These are phyloP conservation scores for Ogataea nitratoaversa DNA, from an alignment of 805 yeast species.

Conservation along the genomic window DNA sequence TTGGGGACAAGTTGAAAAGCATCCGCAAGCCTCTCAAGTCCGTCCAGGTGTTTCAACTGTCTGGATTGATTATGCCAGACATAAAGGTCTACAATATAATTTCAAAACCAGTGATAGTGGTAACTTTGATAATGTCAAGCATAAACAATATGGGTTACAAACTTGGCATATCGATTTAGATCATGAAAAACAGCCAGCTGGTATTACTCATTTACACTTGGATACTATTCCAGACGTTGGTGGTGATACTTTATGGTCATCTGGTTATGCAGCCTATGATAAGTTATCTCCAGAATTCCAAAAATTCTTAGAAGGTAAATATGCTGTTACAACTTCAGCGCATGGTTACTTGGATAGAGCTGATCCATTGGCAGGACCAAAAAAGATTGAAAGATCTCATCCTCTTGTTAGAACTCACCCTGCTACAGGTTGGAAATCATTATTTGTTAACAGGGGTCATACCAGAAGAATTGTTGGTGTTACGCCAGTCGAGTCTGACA, in stretches of 20 bases:
- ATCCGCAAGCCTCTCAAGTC: slow-evolving; percentile 33
- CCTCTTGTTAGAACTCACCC: slow-evolving; percentile 64
- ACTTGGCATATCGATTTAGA: slow-evolving; percentile 53
- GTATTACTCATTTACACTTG: slow-evolving; percentile 49
- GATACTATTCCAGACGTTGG: slow-evolving; percentile 48
- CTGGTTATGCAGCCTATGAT: slow-evolving; percentile 56
- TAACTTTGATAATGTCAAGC: slow-evolving; percentile 14
- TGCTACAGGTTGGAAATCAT: slow-evolving; percentile 57
- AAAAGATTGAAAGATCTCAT: slow-evolving; percentile 51
- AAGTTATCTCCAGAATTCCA: slow-evolving; percentile 49
- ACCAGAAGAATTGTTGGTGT: slow-evolving; percentile 51
- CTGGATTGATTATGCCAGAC: slow-evolving; percentile 36
- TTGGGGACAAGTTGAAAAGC: slow-evolving; percentile 41
- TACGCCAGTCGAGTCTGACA: slow-evolving; percentile 45
- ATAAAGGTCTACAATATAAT: slow-evolving; percentile 21
- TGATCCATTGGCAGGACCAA: slow-evolving; percentile 42
- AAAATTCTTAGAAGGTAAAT: slow-evolving; percentile 48
- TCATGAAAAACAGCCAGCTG: slow-evolving; percentile 55
- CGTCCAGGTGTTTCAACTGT: slow-evolving; percentile 36
- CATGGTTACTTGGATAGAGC: slow-evolving; percentile 37
- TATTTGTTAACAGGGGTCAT: slow-evolving; percentile 49
- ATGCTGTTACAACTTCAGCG: slow-evolving; percentile 41
- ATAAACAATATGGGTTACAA: slow-evolving; percentile 15
- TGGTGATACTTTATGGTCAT: slow-evolving; percentile 53
- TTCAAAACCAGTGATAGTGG: slow-evolving; percentile 21